Evolutionary conservation across 1,284 basidiomycete genomes (phyloP), one percentile per base, ranked within the genome.

Genomic region (Pseudozyma tsukubaensis): DNA sequence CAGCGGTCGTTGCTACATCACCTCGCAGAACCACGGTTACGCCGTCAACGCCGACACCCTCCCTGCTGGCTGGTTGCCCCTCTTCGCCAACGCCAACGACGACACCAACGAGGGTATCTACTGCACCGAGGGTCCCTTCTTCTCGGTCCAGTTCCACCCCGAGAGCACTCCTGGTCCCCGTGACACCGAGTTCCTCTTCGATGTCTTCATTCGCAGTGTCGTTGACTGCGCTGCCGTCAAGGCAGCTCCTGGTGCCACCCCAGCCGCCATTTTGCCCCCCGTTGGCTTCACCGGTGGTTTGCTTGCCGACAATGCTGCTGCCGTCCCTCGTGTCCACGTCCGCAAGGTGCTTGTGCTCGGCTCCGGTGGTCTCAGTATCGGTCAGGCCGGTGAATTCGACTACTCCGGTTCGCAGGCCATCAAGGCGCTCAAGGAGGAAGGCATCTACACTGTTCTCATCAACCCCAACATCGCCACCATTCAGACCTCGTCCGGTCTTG

Each of bases 71-170:
- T 99, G 97, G 97, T 91, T 91, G 84, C 93, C 95, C 83, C 88
- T 99, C 32, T 99, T 98, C 88, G 88, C 89, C 81, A 99, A 99
- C 84, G 96, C 97, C 62, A 99, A 99, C 86, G 97, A 99, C 83
- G 90, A 90, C 62, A 94, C 92, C 82, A 99, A 99, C 86, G 97
- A 99, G 86, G 97, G 97, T 79, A 97, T 99, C 81, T 97, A 94
- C 87, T 82, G 66, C 53, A 90, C 91, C 74, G 89, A 90, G 83
- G 79, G 72, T 36, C 96, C 96, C 1, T 97, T 93, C 88, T 99
- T 99, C 87, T 97, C 94, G 43, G 96, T 99, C n/a, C 97, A 99
- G 85, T 99, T 99, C 88, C 97, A 99, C 86, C 97, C 97, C 40
- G 97, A 99, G 86, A 96, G 94, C 42, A 94, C 93, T 5, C 95